These are phyloP conservation scores for Petasospora fabianii DNA, from an alignment of 1,139 yeast species.

Conservation along the genomic window DNA sequence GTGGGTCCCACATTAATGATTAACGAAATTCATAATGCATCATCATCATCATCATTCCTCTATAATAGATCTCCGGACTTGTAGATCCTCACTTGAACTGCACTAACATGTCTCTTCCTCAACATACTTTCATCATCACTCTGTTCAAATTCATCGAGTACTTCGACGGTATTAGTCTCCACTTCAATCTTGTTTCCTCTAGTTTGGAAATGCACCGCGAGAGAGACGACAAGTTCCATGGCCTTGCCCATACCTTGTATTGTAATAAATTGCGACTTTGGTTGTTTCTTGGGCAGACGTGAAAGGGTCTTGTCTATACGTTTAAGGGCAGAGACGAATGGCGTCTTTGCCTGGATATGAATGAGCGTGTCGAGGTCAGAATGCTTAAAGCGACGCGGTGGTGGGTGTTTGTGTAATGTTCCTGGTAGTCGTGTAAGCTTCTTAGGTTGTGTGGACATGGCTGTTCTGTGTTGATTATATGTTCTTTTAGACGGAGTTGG, in stretches of 20 bases:
- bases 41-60: background rate
- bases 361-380: conserved; percentile 46
- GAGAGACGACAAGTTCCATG: conserved; percentile 48
- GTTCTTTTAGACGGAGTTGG: no score
- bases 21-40: background rate
- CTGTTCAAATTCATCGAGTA: conserved; percentile 54
- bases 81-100: conserved; percentile 52
- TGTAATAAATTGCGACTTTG: conserved; percentile 41
- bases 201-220: conserved; percentile 51
- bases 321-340: conserved; percentile 60
- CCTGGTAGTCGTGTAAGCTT: conserved; percentile 3
- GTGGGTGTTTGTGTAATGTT: conserved; percentile 45
- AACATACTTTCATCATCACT: conserved; percentile 34
- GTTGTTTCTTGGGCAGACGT: conserved; percentile 32
- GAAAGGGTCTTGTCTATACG: conserved; percentile 46
- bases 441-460: background rate
- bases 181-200: conserved; percentile 49
- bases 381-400: conserved; percentile 34
- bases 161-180: conserved; percentile 55
- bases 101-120: conserved; percentile 53
- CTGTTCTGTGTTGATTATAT: no score
- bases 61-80: conserved; percentile 26
- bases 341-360: conserved; percentile 55
- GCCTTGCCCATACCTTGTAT: conserved; percentile 71
- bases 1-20: no score